Conservation (phyloP, 441 rosid species). For the Pelargonium fulgidum region DNA sequence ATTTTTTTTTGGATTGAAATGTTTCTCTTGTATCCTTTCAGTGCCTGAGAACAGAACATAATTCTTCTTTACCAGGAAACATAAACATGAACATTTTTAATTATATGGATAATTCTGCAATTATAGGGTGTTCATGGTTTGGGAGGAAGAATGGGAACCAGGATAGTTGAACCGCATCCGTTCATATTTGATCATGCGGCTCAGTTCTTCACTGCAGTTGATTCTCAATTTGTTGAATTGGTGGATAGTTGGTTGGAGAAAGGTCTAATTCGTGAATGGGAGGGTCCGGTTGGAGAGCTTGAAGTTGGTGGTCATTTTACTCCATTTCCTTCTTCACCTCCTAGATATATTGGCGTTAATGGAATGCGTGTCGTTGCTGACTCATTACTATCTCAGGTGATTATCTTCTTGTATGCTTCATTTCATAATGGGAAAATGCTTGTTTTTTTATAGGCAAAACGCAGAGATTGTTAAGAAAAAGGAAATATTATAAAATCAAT, state of each 20-base stretch:
- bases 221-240: conserved; percentile 52
- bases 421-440: not conserved
- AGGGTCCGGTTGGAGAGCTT: conserved; percentile 64
- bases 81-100: too few species aligned
- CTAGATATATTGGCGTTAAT: conserved; percentile 59
- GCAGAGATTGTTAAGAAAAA: not conserved
- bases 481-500: not conserved
- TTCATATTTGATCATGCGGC: conserved; percentile 82
- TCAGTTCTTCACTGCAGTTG: conserved; percentile 69
- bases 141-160: conserved; percentile 92
- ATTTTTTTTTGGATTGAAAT: too few species aligned
- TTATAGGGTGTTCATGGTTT: conserved; percentile 80
- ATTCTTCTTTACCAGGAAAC: too few species aligned
- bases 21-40: too few species aligned
- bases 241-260: conserved; percentile 67
- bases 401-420: not conserved
- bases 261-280: conserved; percentile 63
- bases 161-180: conserved; percentile 52
- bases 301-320: conserved; percentile 60
- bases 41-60: too few species aligned
- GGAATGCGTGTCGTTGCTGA: conserved; percentile 89
- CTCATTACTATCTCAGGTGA: conserved; percentile 61
- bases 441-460: not conserved
- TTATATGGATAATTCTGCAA: not conserved
- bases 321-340: conserved; percentile 47